Evolutionary conservation across 805 yeast species (phyloP).

Genomic region (Yamadazyma laniorum): DNA sequence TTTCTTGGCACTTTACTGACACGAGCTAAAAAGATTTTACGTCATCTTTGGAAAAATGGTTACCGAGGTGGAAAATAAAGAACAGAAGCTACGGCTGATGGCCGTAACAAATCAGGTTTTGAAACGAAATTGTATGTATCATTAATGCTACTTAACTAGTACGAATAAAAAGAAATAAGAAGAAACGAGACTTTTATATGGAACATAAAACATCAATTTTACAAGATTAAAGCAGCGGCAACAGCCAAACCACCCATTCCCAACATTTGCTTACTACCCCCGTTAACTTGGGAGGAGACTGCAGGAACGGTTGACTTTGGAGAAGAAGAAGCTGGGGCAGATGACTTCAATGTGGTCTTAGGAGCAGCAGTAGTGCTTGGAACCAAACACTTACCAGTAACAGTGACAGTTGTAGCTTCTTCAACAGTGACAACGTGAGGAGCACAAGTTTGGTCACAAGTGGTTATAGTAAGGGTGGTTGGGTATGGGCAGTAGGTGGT

Average conservation of each 20-base stretch:
- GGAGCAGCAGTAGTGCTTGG: slow-evolving; percentile 15
- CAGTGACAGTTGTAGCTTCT: slow-evolving; percentile 30
- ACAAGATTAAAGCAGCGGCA: slow-evolving; percentile 10
- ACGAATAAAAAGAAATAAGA: no score
- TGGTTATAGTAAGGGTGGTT: slow-evolving; percentile 34
- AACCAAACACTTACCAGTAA: slow-evolving; percentile 31
- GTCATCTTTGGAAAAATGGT: no score
- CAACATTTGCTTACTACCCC: slow-evolving; percentile 9
- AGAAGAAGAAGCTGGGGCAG: slow-evolving; percentile 16
- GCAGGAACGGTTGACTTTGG: slow-evolving; percentile 6
- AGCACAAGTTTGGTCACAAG: slow-evolving; percentile 26
- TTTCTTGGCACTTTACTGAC: no score
- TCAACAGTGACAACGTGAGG: slow-evolving; percentile 29
- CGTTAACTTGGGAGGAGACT: slow-evolving; percentile 11
- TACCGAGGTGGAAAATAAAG: no score
- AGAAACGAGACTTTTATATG: no score
- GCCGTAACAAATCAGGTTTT: no score
- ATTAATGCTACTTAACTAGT: no score
- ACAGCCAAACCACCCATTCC: slow-evolving; percentile 13
- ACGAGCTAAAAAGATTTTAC: no score
- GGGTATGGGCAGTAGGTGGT: slow-evolving; percentile 38
- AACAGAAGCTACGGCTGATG: no score
- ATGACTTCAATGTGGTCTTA: slow-evolving; percentile 8
- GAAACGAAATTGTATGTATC: no score
- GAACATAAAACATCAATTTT: background rate